These are phyloP conservation scores for Sporisorium graminicola DNA, from an alignment of 1,284 basidiomycete genomes.

Conservation along the genomic window DNA sequence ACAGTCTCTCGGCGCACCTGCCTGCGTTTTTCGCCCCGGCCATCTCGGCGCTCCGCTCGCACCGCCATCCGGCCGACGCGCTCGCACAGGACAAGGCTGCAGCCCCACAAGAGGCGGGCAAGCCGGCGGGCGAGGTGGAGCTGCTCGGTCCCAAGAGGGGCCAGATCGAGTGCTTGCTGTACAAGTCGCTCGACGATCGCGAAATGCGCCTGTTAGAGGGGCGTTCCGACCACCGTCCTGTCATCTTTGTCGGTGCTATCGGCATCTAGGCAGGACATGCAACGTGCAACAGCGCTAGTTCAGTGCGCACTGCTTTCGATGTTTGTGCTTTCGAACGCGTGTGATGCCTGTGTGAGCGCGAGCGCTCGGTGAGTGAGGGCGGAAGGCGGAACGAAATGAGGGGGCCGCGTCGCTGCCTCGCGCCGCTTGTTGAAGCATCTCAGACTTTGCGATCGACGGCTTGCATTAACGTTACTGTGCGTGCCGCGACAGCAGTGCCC, in stretches of 20 bases:
- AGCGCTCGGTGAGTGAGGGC: too few species aligned
- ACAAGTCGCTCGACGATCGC: constrained; percentile 80
- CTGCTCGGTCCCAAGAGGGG: constrained; percentile 54
- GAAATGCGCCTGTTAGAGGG: constrained; percentile 80
- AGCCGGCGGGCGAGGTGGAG: neutral
- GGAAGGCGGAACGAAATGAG: too few species aligned
- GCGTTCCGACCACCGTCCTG: constrained; percentile 74
- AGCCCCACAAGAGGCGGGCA: neutral
- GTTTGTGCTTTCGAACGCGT: neutral
- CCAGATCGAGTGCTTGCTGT: constrained; percentile 74
- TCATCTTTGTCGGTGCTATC: constrained; percentile 72
- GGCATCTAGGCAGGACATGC: constrained; percentile 32
- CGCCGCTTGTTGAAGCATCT: too few species aligned
- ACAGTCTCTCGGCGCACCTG: constrained; percentile 48
- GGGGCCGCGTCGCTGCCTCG: too few species aligned
- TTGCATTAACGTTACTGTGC: too few species aligned
- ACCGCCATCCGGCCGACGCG: constrained; percentile 9
- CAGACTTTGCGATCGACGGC: too few species aligned
- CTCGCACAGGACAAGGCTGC: neutral
- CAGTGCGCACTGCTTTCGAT: too few species aligned
- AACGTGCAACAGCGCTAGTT: neutral
- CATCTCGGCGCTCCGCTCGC: constrained; percentile 28
- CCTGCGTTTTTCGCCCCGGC: constrained; percentile 43
- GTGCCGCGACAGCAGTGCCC: too few species aligned
- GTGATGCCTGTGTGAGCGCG: neutral